Conservation (phyloP, 176 grass and related monocot species). For the Leersia perrieri region DNA sequence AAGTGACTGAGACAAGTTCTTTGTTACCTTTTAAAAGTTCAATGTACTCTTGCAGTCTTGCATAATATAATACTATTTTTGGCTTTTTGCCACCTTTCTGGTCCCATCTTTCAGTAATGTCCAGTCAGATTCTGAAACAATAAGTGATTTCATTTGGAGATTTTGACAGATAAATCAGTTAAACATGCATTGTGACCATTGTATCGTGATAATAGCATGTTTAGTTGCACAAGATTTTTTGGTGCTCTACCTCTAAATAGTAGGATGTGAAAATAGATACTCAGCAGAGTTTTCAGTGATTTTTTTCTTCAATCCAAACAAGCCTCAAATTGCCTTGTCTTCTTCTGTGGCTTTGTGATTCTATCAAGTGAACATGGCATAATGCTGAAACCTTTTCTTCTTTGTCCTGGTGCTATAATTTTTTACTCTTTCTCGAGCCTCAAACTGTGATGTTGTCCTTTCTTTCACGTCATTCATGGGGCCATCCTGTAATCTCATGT, state of each 20-base stretch:
- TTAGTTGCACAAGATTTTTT: background rate
- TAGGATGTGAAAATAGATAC: background rate
- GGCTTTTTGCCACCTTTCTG: conserved; percentile 18
- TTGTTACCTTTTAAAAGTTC: conserved; percentile 1
- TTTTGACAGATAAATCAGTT: conserved; percentile 21
- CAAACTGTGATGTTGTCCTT: background rate
- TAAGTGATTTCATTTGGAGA: background rate
- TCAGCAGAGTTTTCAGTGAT: background rate
- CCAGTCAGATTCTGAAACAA: conserved; percentile 17
- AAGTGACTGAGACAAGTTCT: background rate
- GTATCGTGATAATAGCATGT: conserved; percentile 5
- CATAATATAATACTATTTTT: background rate
- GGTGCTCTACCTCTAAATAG: background rate
- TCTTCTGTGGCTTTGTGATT: background rate
- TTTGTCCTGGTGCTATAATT: background rate
- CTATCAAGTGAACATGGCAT: background rate
- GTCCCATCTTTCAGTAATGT: conserved; percentile 15
- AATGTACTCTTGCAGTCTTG: background rate
- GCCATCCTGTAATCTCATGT: background rate
- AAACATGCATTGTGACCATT: background rate
- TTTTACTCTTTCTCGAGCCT: background rate
- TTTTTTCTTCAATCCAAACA: background rate
- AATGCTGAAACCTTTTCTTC: background rate
- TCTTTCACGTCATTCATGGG: background rate
- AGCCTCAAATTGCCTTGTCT: background rate